Conservation (phyloP, 2,329 filamentous ascomycete genomes). For the Talaromyces piceae region DNA sequence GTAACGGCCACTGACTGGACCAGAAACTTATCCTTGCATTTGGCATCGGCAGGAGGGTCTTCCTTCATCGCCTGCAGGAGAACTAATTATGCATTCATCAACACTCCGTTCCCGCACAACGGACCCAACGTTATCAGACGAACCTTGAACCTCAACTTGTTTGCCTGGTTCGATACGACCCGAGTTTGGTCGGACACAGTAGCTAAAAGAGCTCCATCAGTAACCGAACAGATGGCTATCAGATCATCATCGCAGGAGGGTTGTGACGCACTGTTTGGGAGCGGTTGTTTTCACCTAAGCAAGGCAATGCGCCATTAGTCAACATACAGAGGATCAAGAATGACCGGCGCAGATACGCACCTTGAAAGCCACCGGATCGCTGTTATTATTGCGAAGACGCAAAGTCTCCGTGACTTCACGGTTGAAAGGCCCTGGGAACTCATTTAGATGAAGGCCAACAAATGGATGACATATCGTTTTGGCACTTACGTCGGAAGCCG, state of each 20-base stretch:
- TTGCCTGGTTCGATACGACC: constrained; percentile 87
- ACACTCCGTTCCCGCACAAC: constrained; percentile 14
- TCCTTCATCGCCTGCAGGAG: constrained; percentile 97
- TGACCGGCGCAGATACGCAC: constrained; percentile 29
- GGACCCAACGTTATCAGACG: constrained; percentile 12
- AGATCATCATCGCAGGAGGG: constrained; percentile 10
- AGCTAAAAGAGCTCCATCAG: constrained; percentile 54
- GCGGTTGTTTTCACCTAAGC: constrained; percentile 94
- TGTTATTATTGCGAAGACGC: constrained; percentile 51
- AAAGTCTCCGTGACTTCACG: constrained; percentile 57
- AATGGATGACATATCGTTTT: constrained; percentile 8
- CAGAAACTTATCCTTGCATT: constrained; percentile 95
- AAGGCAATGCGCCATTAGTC: constrained; percentile 19
- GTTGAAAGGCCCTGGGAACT: constrained; percentile 52
- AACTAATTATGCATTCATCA: constrained; percentile 47
- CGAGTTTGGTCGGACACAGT: constrained; percentile 95
- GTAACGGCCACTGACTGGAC: constrained; percentile 85
- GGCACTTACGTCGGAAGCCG: constrained; percentile 70
- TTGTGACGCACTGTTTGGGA: constrained; percentile 81
- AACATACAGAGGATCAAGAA: constrained; percentile 7
- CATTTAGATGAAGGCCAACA: constrained; percentile 9
- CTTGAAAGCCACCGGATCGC: constrained; percentile 58
- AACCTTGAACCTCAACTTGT: constrained; percentile 89
- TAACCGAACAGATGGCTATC: not conserved
- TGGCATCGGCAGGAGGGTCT: constrained; percentile 75